phyloP scores from a whole-genome alignment of 2,329 filamentous ascomycete genomes.

The Chaetothyriales sp. region DNA sequence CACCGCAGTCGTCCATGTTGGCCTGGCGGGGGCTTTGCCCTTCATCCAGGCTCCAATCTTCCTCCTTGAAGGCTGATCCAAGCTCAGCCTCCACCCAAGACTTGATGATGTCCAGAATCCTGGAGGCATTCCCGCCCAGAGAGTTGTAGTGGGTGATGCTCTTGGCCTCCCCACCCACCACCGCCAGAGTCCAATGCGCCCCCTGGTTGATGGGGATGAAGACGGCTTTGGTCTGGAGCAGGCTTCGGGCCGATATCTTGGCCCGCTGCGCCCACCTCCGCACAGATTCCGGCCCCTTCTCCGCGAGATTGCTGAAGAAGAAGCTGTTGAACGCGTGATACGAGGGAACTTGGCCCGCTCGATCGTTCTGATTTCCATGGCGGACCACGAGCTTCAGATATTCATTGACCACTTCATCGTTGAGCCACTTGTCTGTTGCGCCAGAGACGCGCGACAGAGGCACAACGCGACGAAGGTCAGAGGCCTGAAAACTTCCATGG shows the following conservation, averaged over 20 bases:
- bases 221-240: slow-evolving; percentile 32
- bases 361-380: slow-evolving; percentile 16
- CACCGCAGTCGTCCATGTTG: slow-evolving; percentile 36
- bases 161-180: slow-evolving; percentile 28
- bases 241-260: slow-evolving; percentile 30
- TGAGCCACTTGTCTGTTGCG: slow-evolving; percentile 25
- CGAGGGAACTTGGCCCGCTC: slow-evolving; percentile 20
- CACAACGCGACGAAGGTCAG: slow-evolving; percentile 14
- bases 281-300: slow-evolving; percentile 27
- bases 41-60: slow-evolving; percentile 27
- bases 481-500: slow-evolving; percentile 6
- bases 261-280: slow-evolving; percentile 30
- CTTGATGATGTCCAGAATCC: slow-evolving; percentile 25
- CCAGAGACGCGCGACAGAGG: slow-evolving; percentile 5
- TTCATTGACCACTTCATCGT: slow-evolving; percentile 33
- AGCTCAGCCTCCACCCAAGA: slow-evolving; percentile 30
- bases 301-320: slow-evolving; percentile 28
- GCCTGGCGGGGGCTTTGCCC: slow-evolving; percentile 28
- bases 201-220: slow-evolving; percentile 34
- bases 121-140: slow-evolving; percentile 21
- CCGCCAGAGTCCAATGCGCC: slow-evolving; percentile 34
- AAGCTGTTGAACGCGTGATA: slow-evolving; percentile 32
- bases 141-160: slow-evolving; percentile 36
- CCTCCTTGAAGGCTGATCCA: slow-evolving; percentile 24
- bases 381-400: slow-evolving; percentile 28